Base-by-base conservation (phyloP, 805 yeast genomes). In the Monosporozyma unispora region DNA sequence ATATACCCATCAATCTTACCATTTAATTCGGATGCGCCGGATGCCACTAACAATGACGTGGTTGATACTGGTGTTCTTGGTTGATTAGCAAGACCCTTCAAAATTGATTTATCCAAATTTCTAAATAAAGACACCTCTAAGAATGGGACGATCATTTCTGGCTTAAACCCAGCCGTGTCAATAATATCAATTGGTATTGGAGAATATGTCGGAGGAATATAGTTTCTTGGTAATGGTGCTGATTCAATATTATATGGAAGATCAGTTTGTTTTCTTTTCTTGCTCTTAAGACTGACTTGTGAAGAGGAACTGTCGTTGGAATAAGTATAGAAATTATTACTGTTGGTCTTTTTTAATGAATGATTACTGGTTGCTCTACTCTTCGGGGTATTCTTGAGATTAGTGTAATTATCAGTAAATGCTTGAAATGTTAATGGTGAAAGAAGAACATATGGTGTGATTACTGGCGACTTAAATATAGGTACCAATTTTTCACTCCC, bases 1-100 rank as follows among this genome's bases (percentile, higher is more conserved):
- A 83, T 70, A 61, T 85, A 85, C 0, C 90, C 91, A 60, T 83
- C 84, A n/a, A 85, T 75, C 29, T 78, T 72, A 4, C 89, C 90
- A 60, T 85, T 84, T 56, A 85, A 64, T 52, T 84, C 91, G 41
- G 87, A 77, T 4, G 89, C 86, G 1, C 93, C 93, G 37, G 87
- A 80, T 4, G 88, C 91, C 3, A 82, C 86, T 11, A 85, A 63
- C 49, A 85, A 62, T 2, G 90, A 85, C 47, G 79, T 80, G 5
- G 87, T 81, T 11, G 78, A 73, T 0, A 79, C 84, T 3, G 82
- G 81, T 51, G 71, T 69, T 45, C 84, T 60, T 8, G 85, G 85
- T 53, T 77, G 83, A 52, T 79, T 71, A 4, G 84, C 85, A 46
- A 85, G 66, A 46, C 83, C 83, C 45, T 73, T 73, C 27, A 85